phyloP scores from a whole-genome alignment of 257 asterid species.

The Verbena officinalis region DNA sequence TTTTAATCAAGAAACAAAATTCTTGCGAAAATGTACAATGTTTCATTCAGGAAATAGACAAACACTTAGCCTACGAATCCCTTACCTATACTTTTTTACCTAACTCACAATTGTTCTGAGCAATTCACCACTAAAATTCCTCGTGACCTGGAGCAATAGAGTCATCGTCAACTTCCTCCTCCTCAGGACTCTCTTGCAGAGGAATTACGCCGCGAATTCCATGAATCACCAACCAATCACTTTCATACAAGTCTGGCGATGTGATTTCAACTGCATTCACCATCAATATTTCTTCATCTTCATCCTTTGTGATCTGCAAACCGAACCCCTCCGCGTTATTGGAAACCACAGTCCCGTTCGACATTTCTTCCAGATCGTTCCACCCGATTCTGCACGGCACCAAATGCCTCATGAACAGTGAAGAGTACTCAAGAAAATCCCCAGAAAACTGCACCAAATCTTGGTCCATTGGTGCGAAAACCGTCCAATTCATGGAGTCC shows the following conservation, averaged over 20 bases:
- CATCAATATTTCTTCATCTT: constrained; percentile 34
- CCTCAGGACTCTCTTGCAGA: constrained; percentile 40
- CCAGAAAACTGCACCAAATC: constrained; percentile 50
- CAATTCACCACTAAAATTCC: constrained; percentile 35
- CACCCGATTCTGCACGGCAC: constrained; percentile 59
- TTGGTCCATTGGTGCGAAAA: constrained; percentile 71
- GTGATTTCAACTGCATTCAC: constrained; percentile 66
- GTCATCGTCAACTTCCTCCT: constrained; percentile 19
- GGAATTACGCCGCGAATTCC: constrained; percentile 58
- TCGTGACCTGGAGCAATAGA: constrained; percentile 25
- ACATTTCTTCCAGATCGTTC: constrained; percentile 48
- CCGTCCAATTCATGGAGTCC: constrained; percentile 46
- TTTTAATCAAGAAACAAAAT: neutral
- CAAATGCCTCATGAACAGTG: constrained; percentile 68
- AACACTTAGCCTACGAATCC: neutral
- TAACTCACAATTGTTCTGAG: neutral
- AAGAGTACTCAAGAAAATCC: constrained; percentile 44
- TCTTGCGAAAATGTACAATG: neutral
- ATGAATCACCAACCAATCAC: constrained; percentile 62
- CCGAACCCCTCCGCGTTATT: constrained; percentile 49
- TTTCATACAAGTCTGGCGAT: constrained; percentile 63
- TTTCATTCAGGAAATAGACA: neutral
- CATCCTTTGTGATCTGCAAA: constrained; percentile 45
- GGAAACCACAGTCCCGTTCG: constrained; percentile 48
- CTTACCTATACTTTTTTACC: neutral